Evolutionary conservation across 257 asterid species (phyloP).

Genomic region (Rhazya stricta): DNA sequence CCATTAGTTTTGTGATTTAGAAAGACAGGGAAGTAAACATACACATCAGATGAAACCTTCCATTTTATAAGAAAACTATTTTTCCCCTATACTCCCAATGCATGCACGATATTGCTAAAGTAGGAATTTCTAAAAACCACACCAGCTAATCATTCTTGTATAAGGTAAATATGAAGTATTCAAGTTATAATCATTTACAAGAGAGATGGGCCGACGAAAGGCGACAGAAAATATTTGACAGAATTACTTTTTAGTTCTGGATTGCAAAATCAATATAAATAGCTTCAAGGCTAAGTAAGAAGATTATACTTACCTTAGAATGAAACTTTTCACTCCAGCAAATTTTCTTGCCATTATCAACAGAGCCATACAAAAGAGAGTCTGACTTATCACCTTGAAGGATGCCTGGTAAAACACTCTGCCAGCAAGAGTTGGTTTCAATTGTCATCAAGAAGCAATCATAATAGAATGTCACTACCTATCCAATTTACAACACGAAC

Average conservation of each 20-base stretch:
- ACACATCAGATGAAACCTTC: background rate
- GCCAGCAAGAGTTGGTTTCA: conserved; percentile 21
- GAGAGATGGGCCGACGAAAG: too few relatives aligned
- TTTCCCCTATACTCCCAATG: background rate
- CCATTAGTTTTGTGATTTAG: background rate
- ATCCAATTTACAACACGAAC: background rate
- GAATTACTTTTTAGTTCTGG: background rate
- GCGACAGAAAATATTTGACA: background rate
- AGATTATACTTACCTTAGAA: conserved; percentile 56
- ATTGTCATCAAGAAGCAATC: background rate
- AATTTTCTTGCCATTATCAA: conserved; percentile 93
- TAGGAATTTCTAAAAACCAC: background rate
- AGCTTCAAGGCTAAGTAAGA: background rate
- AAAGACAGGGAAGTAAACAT: background rate
- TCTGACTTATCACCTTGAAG: conserved; percentile 96
- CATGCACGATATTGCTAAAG: background rate
- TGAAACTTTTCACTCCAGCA: conserved; percentile 90
- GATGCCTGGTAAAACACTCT: conserved; percentile 98
- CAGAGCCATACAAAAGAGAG: conserved; percentile 90
- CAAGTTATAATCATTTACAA: background rate
- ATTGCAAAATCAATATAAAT: background rate
- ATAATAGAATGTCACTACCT: background rate
- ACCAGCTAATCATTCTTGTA: background rate
- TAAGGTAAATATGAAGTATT: background rate
- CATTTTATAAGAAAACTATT: background rate